These are phyloP conservation scores for Diaporthe eres DNA, from an alignment of 2,329 filamentous ascomycete species.

Conservation along the genomic window DNA sequence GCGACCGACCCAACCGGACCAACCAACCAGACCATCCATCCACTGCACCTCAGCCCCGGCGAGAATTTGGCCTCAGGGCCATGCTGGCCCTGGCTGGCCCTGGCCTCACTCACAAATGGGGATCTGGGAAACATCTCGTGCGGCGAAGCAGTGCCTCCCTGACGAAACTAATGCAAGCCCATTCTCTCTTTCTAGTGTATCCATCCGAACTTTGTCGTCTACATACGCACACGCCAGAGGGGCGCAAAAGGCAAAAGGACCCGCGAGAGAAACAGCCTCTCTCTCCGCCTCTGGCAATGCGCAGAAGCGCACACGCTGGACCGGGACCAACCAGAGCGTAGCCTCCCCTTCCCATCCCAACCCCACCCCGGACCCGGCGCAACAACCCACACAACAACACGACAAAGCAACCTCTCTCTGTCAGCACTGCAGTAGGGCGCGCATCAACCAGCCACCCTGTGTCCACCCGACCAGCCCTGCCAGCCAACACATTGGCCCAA, in stretches of 20 bases:
- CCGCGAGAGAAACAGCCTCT: background rate
- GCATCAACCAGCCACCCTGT: slow-evolving; percentile 17
- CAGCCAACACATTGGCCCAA: background rate
- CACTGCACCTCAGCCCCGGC: background rate
- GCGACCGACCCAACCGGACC: background rate
- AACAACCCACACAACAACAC: background rate
- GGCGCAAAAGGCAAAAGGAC: background rate
- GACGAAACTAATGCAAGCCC: slow-evolving; percentile 15
- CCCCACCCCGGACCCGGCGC: slow-evolving; percentile 8
- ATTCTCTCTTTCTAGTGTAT: background rate
- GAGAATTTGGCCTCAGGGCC: slow-evolving; percentile 18
- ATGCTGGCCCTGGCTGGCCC: background rate
- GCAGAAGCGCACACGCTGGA: slow-evolving; percentile 14
- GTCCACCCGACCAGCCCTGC: background rate
- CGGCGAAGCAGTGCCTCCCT: background rate
- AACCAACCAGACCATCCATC: background rate
- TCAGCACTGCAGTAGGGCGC: slow-evolving; percentile 32
- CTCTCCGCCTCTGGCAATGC: background rate
- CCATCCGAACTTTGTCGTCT: background rate
- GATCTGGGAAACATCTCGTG: background rate
- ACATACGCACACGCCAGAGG: background rate
- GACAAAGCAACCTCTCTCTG: background rate
- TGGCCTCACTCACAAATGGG: background rate
- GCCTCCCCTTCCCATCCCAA: no score
- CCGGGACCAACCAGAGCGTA: background rate